These are phyloP conservation scores for Shiraia sp. DNA, from an alignment of 2,329 filamentous ascomycete species.

Conservation along the genomic window DNA sequence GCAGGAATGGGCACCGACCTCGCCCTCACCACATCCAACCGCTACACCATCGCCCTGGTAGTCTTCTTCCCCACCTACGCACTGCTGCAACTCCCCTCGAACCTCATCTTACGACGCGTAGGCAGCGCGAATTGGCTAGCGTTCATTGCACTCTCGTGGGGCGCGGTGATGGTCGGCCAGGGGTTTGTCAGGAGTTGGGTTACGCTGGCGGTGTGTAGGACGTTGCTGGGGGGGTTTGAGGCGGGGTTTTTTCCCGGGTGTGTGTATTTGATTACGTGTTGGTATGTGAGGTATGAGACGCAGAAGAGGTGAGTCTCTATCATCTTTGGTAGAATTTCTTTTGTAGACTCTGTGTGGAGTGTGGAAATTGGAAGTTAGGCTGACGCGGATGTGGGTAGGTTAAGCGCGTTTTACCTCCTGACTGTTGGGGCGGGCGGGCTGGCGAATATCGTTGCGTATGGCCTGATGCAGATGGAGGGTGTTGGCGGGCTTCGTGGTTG, in stretches of 20 bases:
- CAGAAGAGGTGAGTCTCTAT: slow-evolving; percentile 22
- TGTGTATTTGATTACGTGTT: slow-evolving; percentile 34
- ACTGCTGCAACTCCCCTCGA: slow-evolving; percentile 26
- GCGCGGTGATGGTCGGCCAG: slow-evolving; percentile 30
- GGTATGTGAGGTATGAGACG: slow-evolving; percentile 29
- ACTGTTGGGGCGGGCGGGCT: slow-evolving; percentile 31
- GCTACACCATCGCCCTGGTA: slow-evolving; percentile 30
- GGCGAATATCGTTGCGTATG: slow-evolving; percentile 33
- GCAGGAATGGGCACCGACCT: slow-evolving; percentile 34
- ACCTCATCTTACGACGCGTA: slow-evolving; percentile 28
- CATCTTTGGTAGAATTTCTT: not conserved
- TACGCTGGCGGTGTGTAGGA: slow-evolving; percentile 22
- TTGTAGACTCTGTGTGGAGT: too few species aligned
- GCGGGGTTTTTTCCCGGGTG: slow-evolving; percentile 34
- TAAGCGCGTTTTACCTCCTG: slow-evolving; percentile 29
- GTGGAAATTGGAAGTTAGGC: too few species aligned
- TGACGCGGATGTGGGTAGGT: slow-evolving; percentile 6
- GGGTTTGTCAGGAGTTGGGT: slow-evolving; percentile 31
- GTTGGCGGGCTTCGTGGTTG: slow-evolving; percentile 25
- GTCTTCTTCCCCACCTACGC: slow-evolving; percentile 34
- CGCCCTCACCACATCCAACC: slow-evolving; percentile 19
- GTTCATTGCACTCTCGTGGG: slow-evolving; percentile 29
- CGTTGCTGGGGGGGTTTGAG: slow-evolving; percentile 28
- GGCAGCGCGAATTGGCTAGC: slow-evolving; percentile 34
- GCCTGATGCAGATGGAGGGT: slow-evolving; percentile 35